Conservation (phyloP, 371 early-diverging fungal genomes). For the Capillidium heterosporum region DNA sequence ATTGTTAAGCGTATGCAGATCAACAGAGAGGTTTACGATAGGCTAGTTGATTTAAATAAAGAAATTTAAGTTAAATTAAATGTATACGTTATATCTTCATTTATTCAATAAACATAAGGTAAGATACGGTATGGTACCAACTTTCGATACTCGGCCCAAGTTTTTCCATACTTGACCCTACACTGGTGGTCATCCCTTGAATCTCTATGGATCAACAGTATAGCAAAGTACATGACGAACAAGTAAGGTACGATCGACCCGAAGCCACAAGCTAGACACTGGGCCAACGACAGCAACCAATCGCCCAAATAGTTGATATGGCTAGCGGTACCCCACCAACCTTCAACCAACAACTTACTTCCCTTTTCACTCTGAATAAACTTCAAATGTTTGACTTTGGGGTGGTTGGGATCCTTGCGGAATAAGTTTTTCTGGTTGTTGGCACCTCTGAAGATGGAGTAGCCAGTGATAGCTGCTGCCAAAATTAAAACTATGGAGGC, state of each 20-base stretch:
- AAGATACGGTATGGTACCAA: conserved; percentile 70
- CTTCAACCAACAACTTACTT: conserved; percentile 53
- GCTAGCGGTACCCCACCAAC: conserved; percentile 87
- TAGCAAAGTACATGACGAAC: conserved; percentile 75
- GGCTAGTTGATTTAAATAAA: no score
- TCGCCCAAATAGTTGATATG: conserved; percentile 78
- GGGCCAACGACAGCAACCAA: conserved; percentile 10
- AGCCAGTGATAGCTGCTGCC: conserved; percentile 38
- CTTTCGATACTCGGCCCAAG: conserved; percentile 79
- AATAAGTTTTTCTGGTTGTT: conserved; percentile 79
- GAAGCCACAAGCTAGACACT: conserved; percentile 28
- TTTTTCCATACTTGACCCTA: conserved; percentile 72
- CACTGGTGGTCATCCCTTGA: conserved; percentile 78
- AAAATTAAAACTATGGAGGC: conserved; percentile 22
- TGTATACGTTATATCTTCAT: no score
- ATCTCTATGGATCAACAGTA: conserved; percentile 73
- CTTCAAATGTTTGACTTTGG: conserved; percentile 43
- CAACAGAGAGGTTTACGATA: no score
- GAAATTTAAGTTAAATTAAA: no score
- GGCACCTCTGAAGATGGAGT: conserved; percentile 68
- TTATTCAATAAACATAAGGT: conserved; percentile 22
- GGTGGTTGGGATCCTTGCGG: conserved; percentile 43
- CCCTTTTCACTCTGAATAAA: conserved; percentile 68
- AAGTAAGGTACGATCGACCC: conserved; percentile 71
- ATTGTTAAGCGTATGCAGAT: no score